Evolutionary conservation across 352 stramenopile species (phyloP), one percentile per base, ranked within the genome.

Genomic region (Paralagenidium karlingii): DNA sequence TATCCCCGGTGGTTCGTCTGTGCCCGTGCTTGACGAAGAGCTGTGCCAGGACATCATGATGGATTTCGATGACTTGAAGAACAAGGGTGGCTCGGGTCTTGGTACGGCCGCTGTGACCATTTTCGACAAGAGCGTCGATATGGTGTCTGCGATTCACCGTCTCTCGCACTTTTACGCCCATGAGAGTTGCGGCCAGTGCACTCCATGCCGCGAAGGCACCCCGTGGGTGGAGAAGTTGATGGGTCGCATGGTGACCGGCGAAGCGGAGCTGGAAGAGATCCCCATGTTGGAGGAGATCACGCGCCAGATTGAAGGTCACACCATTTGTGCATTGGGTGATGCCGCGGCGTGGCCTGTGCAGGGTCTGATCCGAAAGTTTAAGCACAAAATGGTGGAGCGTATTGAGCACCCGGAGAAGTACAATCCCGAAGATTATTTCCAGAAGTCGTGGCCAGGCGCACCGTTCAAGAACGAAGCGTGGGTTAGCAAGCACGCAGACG

Each of bases 101-200:
- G 96, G 96, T 40, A 99, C 96, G 30, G 96, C 96, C 15, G 96
- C 95, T 10, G 94, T 99, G 4, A 99, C 95, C 22, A 98, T 99
- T 60, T 98, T 99, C 63, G 96, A 99, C 73, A 97, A 99, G 68
- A 96, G 85, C 44, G 94, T 98, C 5, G 96, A 99, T 58, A 98
- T 99, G 94, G 94, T 99, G 20, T 94, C 77, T 36, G 95, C 94
- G 20, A 99, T 99, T 60, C 94, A 95, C 34, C 88, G 96, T 34
- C 80, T 99, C 24, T 94, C 94, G 24, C 95, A 99, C 71, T 99
- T 99, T 55, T 99, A 99, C 89, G 96, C 94, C 59, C 96, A 99
- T 70, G 96, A 99, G 68, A 98, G 91, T 48, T 99, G 96, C 63
- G 96, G 96, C 27, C 96, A 99, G 74, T 99, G 96, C 73, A 99